phyloP scores from a whole-genome alignment of 768 basidiomycete genomes.

The Leccinellum rugosiceps region DNA sequence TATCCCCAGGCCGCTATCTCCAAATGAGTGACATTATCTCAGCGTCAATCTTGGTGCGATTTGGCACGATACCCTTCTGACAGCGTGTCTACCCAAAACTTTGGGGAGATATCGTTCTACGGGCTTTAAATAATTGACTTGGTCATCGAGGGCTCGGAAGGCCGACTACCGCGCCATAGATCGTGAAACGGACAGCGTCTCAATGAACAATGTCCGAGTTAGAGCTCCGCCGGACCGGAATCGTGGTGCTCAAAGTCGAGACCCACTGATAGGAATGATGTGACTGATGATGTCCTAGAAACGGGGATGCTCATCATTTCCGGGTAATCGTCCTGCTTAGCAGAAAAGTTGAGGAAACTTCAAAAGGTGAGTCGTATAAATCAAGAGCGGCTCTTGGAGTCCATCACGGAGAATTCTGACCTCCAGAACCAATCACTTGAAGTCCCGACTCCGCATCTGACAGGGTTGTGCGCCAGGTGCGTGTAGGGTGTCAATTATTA shows the following conservation, averaged over 20 bases:
- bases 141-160: neutral
- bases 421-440: neutral
- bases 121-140: neutral
- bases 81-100: neutral
- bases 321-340: neutral
- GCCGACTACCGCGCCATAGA: conserved; percentile 1
- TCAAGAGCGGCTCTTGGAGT: neutral
- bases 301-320: neutral
- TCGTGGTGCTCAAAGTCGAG: neutral
- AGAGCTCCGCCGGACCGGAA: conserved; percentile 1
- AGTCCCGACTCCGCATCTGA: neutral
- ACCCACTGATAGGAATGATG: neutral
- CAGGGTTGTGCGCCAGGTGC: neutral
- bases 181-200: conserved; percentile 2
- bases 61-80: neutral
- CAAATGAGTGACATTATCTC: conserved; percentile 7
- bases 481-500: neutral
- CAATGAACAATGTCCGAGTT: neutral
- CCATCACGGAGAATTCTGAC: neutral
- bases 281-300: neutral
- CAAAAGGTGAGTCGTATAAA: neutral
- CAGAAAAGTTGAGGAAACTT: neutral
- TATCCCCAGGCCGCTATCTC: neutral
- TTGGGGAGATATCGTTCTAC: neutral
- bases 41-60: conserved; percentile 14